Evolutionary conservation across 1,284 basidiomycete species (phyloP), one percentile per base, ranked within the genome.

Genomic region (Naganishia liquefaciens): DNA sequence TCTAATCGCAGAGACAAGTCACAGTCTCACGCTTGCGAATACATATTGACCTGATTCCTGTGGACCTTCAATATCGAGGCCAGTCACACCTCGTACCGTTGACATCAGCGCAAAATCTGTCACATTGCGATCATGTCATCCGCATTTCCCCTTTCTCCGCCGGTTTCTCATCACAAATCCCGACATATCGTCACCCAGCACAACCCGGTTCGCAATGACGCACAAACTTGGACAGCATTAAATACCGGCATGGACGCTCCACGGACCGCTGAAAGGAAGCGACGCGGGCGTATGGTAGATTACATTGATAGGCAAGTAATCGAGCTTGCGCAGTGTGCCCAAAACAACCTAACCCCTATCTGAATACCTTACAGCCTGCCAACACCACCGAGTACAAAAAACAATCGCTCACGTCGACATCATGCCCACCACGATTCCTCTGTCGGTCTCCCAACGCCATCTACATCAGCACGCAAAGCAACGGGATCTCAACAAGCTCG

Each of bases 221-320:
- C 25, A 37, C 57, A 60, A 25, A 46, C 40, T 17, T 60, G 57
- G 57, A 49, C 21, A 40, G 27, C 43, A 10, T 9, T 21, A 5
- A 17, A 30, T 23, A 60, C 46, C 15, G 25, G 57, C n/a, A 28
- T 30, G 28, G 63, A 65, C 7, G 47, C 60, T 23, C 60, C 65
- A 19, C 49, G 51, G 46, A 66, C 65, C 7, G 60, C 51, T 5
- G 65, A 66, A 28, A 55, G 65, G 43, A 66, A 58, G 44, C 30
- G 61, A 37, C 47, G 50, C 28, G 65, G 65, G 5, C 46, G 65
- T 15, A 66, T 66, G 58, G 60, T 62, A 28, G 65, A 66, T 58
- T 53, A 62, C 46, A 55, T 66, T 28, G 46, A 39, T 28, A 49
- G 21, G 65, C 63, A 28, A 66, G 65, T 51, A 6, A 44, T 21